Evolutionary conservation across 2,329 filamentous ascomycete species (phyloP).

Genomic region (Colletotrichum lindemuthianum): DNA sequence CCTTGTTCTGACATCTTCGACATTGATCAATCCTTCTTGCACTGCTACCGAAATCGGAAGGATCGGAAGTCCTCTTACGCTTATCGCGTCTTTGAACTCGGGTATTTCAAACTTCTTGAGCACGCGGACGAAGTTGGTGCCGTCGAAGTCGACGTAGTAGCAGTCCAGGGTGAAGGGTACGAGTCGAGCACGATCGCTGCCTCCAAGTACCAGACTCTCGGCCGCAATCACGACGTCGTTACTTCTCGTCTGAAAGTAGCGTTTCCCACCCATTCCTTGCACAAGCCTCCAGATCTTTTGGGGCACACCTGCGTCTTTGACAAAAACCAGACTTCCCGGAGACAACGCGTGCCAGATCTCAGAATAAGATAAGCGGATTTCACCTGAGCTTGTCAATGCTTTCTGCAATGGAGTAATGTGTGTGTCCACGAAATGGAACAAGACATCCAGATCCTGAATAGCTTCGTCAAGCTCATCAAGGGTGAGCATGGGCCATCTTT

Average conservation of each 20-base stretch:
- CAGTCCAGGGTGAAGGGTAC: conserved; percentile 5
- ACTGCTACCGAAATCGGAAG: background rate
- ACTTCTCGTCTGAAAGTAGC: background rate
- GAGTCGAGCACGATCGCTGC: too few relatives aligned
- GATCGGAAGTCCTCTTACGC: background rate
- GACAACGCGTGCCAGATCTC: background rate
- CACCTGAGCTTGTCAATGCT: accelerated
- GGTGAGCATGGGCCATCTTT: background rate
- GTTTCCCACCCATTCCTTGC: background rate
- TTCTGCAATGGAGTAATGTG: background rate
- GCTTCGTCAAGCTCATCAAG: background rate
- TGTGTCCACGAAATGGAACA: background rate
- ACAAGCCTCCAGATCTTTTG: conserved; percentile 14
- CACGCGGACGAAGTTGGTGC: conserved; percentile 1
- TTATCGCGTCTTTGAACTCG: background rate
- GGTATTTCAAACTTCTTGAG: background rate
- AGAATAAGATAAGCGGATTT: background rate
- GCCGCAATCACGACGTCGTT: background rate
- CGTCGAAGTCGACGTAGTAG: conserved; percentile 12
- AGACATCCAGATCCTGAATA: background rate
- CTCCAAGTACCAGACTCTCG: too few relatives aligned
- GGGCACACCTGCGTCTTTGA: background rate
- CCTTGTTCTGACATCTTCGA: background rate
- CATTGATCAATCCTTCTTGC: background rate
- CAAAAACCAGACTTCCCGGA: background rate